Evolutionary conservation across 345 rosid genomes (phyloP).

Genomic region (Linum lewisii): DNA sequence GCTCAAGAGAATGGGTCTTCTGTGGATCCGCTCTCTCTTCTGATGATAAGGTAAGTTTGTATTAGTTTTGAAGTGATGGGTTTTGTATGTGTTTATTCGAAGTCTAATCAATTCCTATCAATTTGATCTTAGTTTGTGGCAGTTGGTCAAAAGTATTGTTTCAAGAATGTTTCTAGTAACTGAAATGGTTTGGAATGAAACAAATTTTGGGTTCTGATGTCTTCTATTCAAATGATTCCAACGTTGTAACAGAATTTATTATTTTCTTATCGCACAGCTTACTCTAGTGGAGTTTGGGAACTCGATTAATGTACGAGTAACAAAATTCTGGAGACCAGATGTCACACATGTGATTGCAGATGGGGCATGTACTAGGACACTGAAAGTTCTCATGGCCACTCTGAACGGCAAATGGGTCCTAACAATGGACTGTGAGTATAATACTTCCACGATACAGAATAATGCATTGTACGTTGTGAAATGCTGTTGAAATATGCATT

Average conservation of each 20-base stretch:
- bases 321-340: slow-evolving; percentile 63
- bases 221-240: neutral
- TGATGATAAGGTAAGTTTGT: slow-evolving; percentile 60
- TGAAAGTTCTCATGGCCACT: slow-evolving; percentile 84
- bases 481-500: slow-evolving; percentile 4
- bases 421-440: slow-evolving; percentile 55
- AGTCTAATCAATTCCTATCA: no score
- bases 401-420: slow-evolving; percentile 75
- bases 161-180: no score
- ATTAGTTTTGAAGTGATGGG: neutral
- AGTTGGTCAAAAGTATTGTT: no score
- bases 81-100: no score
- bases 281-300: slow-evolving; percentile 48
- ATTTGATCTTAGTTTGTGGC: no score
- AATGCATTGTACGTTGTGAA: neutral
- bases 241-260: neutral
- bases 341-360: slow-evolving; percentile 81
- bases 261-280: slow-evolving; percentile 28
- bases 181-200: no score
- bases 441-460: neutral
- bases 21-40: slow-evolving; percentile 86
- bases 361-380: slow-evolving; percentile 74
- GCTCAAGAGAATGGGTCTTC: slow-evolving; percentile 41
- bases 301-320: slow-evolving; percentile 42
- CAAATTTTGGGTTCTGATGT: neutral